Evolutionary conservation across 1,139 yeast genomes (phyloP).

Genomic region (Candida neerlandica): DNA sequence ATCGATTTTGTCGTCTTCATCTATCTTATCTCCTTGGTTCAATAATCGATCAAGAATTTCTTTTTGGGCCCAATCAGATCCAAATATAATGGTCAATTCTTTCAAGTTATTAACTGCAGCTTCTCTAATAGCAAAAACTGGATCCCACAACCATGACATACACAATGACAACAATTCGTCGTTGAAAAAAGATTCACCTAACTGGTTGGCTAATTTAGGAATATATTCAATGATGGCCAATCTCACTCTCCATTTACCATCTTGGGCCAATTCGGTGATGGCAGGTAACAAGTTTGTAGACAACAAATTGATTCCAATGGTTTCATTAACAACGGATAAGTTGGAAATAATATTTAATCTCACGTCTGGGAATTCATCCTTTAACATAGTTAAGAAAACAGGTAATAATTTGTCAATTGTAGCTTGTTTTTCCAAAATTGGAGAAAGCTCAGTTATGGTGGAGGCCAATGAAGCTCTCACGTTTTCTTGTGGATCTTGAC

Average conservation of each 20-base stretch:
- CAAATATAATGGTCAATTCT: slow-evolving; percentile 82
- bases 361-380: slow-evolving; percentile 96
- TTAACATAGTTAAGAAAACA: slow-evolving; percentile 87
- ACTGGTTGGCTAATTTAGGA: slow-evolving; percentile 93
- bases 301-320: slow-evolving; percentile 86
- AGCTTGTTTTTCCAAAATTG: slow-evolving; percentile 80
- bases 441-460: slow-evolving; percentile 84
- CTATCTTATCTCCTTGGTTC: slow-evolving; percentile 25
- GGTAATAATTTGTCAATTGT: slow-evolving; percentile 86
- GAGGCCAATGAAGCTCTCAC: slow-evolving; percentile 93
- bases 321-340: slow-evolving; percentile 88
- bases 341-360: slow-evolving; percentile 92
- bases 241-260: slow-evolving; percentile 96
- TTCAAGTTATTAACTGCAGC: slow-evolving; percentile 89
- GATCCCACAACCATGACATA: slow-evolving; percentile 98
- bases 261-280: slow-evolving; percentile 93
- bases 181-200: slow-evolving; percentile 92
- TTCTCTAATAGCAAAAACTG: slow-evolving; percentile 93
- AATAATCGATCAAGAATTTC: slow-evolving; percentile 81
- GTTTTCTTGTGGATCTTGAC: slow-evolving; percentile 89
- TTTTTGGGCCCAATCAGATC: slow-evolving; percentile 88
- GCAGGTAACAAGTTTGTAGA: slow-evolving; percentile 93
- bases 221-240: slow-evolving; percentile 96
- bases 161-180: slow-evolving; percentile 88
- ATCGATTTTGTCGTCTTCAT: slow-evolving; percentile 44